These are phyloP conservation scores for Infundibulicybe gibba DNA, from an alignment of 768 basidiomycete species.

Conservation along the genomic window DNA sequence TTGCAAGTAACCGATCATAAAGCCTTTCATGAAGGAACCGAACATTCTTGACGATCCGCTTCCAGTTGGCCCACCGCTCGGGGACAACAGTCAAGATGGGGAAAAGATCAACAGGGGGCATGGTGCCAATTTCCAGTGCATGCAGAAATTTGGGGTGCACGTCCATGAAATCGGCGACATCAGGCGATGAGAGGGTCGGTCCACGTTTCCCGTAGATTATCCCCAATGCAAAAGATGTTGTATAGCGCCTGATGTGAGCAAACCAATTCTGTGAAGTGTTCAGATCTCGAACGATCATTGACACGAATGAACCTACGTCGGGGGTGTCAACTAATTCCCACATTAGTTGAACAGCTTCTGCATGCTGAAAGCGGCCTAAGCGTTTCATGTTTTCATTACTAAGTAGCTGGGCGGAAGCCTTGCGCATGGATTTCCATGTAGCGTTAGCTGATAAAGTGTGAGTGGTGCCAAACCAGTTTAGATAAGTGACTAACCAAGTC, in stretches of 20 bases:
- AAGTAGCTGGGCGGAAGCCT: slow-evolving; percentile 10
- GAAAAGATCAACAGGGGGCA: slow-evolving; percentile 30
- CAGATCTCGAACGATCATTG: not conserved
- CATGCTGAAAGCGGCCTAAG: slow-evolving; percentile 10
- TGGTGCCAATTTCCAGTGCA: slow-evolving; percentile 26
- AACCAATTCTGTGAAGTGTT: slow-evolving; percentile 18
- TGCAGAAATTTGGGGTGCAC: slow-evolving; percentile 19
- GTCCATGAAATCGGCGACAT: slow-evolving; percentile 20
- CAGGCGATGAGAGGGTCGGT: slow-evolving; percentile 19
- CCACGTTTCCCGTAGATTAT: slow-evolving; percentile 26
- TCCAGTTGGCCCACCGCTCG: slow-evolving; percentile 31
- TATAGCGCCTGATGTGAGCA: slow-evolving; percentile 22
- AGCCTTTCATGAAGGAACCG: slow-evolving; percentile 19
- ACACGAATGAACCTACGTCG: slow-evolving; percentile 9
- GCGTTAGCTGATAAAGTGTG: slow-evolving; percentile 4
- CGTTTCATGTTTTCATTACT: slow-evolving; percentile 10
- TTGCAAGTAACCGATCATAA: slow-evolving; percentile 23
- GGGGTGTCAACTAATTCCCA: slow-evolving; percentile 7
- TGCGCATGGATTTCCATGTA: slow-evolving; percentile 17
- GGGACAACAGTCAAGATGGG: slow-evolving; percentile 28
- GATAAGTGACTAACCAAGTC: slow-evolving; percentile 1
- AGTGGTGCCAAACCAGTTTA: not conserved
- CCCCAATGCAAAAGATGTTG: slow-evolving; percentile 24
- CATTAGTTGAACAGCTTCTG: slow-evolving; percentile 17
- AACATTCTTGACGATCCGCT: slow-evolving; percentile 15